phyloP scores from a whole-genome alignment of 768 basidiomycete species.

The Collybia sp. region DNA sequence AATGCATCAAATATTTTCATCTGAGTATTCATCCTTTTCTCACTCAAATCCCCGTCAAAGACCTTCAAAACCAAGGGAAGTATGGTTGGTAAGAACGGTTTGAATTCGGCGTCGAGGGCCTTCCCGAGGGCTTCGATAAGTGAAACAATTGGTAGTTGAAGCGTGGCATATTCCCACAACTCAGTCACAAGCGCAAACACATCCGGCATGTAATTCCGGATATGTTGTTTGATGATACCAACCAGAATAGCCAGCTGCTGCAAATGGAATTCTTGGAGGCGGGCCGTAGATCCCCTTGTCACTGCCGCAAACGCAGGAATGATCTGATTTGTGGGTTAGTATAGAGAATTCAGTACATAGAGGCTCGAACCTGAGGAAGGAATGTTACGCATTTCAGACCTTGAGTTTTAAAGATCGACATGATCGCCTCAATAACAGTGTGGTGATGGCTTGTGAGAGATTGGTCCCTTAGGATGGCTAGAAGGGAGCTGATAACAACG shows the following conservation, averaged over 20 bases:
- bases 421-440: slow-evolving; percentile 93
- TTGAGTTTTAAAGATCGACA: slow-evolving; percentile 99
- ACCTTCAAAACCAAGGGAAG: slow-evolving; percentile 87
- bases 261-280: slow-evolving; percentile 88
- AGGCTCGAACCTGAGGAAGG: slow-evolving; percentile 71
- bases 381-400: slow-evolving; percentile 95
- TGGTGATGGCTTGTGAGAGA: slow-evolving; percentile 85
- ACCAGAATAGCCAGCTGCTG: slow-evolving; percentile 95
- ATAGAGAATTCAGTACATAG: background rate
- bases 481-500: slow-evolving; percentile 84
- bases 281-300: slow-evolving; percentile 74
- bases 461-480: slow-evolving; percentile 85
- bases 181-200: slow-evolving; percentile 84
- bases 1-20: slow-evolving; percentile 94
- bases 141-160: slow-evolving; percentile 90
- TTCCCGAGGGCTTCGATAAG: slow-evolving; percentile 90
- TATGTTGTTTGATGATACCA: slow-evolving; percentile 95
- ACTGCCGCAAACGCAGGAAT: slow-evolving; percentile 93
- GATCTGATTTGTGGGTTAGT: slow-evolving; percentile 45
- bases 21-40: slow-evolving; percentile 73
- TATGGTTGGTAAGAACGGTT: slow-evolving; percentile 88
- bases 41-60: slow-evolving; percentile 83
- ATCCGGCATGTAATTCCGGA: slow-evolving; percentile 85
- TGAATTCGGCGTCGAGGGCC: slow-evolving; percentile 95
- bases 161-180: slow-evolving; percentile 79